A percentile compares a stretch with the other conserved stretches of the same genome.
These are phyloP conservation scores for Sextonia rubra DNA, from an alignment of 164 flowering plant genomes.

Conservation along the genomic window DNA sequence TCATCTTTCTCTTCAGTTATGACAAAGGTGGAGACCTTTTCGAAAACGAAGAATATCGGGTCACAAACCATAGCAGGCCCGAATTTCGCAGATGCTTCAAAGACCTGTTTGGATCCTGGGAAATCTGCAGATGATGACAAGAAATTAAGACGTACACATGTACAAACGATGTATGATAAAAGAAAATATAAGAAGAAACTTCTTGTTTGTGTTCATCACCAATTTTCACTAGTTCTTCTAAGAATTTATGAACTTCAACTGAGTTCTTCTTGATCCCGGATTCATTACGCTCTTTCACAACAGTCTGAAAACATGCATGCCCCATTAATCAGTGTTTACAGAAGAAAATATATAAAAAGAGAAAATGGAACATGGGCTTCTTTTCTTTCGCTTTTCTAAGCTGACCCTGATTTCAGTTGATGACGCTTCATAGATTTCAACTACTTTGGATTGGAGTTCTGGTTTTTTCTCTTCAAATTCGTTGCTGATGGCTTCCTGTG, in stretches of 20 bases:
- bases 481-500: constrained; percentile 56
- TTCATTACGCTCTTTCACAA: constrained; percentile 61
- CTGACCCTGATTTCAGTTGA: constrained; percentile 65
- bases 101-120: constrained; percentile 68
- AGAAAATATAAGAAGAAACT: neutral
- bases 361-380: neutral
- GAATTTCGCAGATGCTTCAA: constrained; percentile 46
- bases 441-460: constrained; percentile 66
- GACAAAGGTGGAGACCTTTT: constrained; percentile 62
- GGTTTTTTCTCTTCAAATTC: constrained; percentile 79
- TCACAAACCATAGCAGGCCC: constrained; percentile 53
- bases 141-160: neutral
- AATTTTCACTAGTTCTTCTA: constrained; percentile 61
- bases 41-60: constrained; percentile 60
- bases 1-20: constrained; percentile 36
- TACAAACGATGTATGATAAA: neutral
- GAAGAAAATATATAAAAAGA: neutral
- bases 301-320: constrained; percentile 30
- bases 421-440: constrained; percentile 69
- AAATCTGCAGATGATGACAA: constrained; percentile 37
- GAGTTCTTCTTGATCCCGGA: constrained; percentile 69
- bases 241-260: constrained; percentile 52
- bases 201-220: constrained; percentile 32
- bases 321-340: neutral
- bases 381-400: neutral